Evolutionary conservation across 352 stramenopile genomes (phyloP), one percentile per base, ranked within the genome.

Genomic region (Phytopythium helicoides): DNA sequence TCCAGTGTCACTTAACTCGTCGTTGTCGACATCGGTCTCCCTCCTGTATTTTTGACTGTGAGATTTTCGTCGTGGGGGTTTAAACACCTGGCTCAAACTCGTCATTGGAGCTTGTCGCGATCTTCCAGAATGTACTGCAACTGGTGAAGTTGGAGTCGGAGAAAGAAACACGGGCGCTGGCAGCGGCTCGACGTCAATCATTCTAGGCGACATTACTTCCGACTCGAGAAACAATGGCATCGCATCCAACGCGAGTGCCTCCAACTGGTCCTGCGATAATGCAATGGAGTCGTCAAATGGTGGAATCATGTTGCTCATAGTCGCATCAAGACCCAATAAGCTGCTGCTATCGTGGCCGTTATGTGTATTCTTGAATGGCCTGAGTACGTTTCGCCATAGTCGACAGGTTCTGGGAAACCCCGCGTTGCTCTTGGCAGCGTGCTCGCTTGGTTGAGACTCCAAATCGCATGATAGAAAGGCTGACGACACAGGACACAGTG

Each of bases 401-500:
- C 15, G 31, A 7, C 46, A 42, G 2, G 44, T 16, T 19, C 14
- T 33, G 44, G 28, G 28, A 33, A 19, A n/a, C 6, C 28, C 9
- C 16, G 26, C 3, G 26, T 16, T 25, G 26, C n/a, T 39, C 26
- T 51, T 51, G n/a, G 7, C 23, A 3, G 28, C 22, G 44, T 16
- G 22, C 2, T 38, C n/a, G 44, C 9, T 36, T 3, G 21, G 46
- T 3, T 34, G 14, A 18, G 31, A 10, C 14, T 15, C 16, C 6
- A 16, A 16, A 6, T 44, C 34, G 19, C 46, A 52, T 4, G 61
- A 49, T 8, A 74, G 40, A 52, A 67, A 73, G 18, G 53, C 58
- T 1, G 68, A 78, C 5, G 71, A 78, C 3, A 72, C 58, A 9
- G 71, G 71, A 34, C 71, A 81, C 39, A 64, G 38, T 21, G 50